Conservation (phyloP, 305 asterid species). For the Fraxinus angustifolia region DNA sequence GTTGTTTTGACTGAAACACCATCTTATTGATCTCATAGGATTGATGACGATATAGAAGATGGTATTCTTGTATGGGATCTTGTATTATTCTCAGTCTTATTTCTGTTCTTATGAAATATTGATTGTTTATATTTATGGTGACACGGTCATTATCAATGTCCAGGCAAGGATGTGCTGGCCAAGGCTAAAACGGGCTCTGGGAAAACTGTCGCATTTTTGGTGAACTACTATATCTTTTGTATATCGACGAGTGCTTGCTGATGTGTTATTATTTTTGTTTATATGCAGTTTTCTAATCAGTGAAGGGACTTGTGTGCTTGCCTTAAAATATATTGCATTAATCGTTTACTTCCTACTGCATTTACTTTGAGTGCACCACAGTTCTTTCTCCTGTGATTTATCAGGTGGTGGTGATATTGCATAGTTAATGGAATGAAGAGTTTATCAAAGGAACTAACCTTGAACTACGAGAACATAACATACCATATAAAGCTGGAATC, state of each 20-base stretch:
- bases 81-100: not conserved
- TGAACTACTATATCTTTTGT: slow-evolving; percentile 29
- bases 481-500: not conserved
- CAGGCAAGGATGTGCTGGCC: slow-evolving; percentile 97
- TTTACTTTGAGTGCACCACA: not conserved
- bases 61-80: not conserved
- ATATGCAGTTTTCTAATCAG: not conserved
- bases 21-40: not conserved
- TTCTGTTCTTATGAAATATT: not conserved
- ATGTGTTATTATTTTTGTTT: not conserved
- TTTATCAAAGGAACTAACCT: not conserved
- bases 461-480: not conserved
- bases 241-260: not conserved
- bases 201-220: slow-evolving; percentile 95
- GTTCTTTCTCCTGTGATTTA: not conserved
- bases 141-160: slow-evolving; percentile 17
- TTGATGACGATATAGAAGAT: not conserved
- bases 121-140: not conserved
- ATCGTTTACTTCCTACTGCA: not conserved
- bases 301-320: not conserved
- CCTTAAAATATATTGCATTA: not conserved
- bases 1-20: not conserved
- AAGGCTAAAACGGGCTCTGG: slow-evolving; percentile 98
- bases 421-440: not conserved
- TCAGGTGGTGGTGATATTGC: not conserved